Conservation (phyloP, 2,329 filamentous ascomycete genomes). For the Nothophoma quercina region DNA sequence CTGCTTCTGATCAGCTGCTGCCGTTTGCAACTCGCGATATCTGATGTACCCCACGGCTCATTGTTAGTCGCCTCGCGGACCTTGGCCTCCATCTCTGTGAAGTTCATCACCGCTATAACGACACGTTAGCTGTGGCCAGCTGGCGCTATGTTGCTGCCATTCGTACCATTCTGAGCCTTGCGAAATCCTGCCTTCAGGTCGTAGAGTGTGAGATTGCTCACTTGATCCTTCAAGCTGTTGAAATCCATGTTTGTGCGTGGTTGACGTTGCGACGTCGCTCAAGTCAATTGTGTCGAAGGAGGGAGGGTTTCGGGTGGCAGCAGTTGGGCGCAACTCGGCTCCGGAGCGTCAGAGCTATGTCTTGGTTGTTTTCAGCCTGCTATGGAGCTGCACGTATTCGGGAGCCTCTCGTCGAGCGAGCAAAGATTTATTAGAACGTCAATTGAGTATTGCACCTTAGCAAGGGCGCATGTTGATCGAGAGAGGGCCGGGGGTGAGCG, state of each 20-base stretch:
- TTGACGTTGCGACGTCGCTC: slow-evolving; percentile 8
- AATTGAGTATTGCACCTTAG: not conserved
- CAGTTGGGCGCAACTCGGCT: slow-evolving; percentile 17
- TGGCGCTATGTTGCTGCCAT: slow-evolving; percentile 11
- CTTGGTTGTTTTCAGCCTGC: not conserved
- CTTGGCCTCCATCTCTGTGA: slow-evolving; percentile 75
- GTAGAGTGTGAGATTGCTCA: slow-evolving; percentile 91
- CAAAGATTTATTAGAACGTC: too few relatives aligned
- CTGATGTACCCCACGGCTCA: slow-evolving; percentile 81
- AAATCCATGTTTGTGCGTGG: slow-evolving; percentile 74
- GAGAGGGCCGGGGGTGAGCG: not conserved
- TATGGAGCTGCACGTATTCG: not conserved
- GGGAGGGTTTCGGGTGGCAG: slow-evolving; percentile 13
- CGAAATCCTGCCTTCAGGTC: slow-evolving; percentile 94
- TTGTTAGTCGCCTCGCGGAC: slow-evolving; percentile 99
- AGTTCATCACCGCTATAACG: slow-evolving; percentile 88
- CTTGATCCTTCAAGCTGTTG: slow-evolving; percentile 82
- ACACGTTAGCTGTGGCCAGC: slow-evolving; percentile 37
- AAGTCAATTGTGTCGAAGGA: slow-evolving; percentile 1
- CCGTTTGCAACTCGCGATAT: too few relatives aligned
- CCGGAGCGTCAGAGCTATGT: not conserved
- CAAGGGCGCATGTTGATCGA: not conserved
- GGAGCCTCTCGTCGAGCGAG: too few relatives aligned
- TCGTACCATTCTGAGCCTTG: slow-evolving; percentile 93
- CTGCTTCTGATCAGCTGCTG: slow-evolving; percentile 27